Evolutionary conservation across 2,329 filamentous ascomycete species (phyloP).

Genomic region (Botryosphaeria dothidea): DNA sequence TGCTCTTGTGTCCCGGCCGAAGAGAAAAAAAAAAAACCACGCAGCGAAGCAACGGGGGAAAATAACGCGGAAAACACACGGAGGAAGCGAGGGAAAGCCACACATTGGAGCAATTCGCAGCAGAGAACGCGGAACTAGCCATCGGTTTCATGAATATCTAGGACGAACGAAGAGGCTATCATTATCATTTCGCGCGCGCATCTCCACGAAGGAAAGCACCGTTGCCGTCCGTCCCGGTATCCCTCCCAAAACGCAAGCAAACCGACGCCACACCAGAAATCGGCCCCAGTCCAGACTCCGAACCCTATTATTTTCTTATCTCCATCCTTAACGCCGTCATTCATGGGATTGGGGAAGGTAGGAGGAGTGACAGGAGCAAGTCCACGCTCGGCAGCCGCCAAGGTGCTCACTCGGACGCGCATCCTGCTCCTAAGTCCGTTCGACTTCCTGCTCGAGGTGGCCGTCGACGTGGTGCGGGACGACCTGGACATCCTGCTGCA

Average conservation of each 20-base stretch:
- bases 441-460: background rate
- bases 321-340: background rate
- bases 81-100: no score
- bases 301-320: background rate
- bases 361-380: background rate
- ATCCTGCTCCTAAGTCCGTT: background rate
- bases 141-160: no score
- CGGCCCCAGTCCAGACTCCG: background rate
- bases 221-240: background rate
- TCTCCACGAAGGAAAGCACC: background rate
- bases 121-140: no score
- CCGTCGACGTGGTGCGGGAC: background rate
- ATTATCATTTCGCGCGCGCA: no score
- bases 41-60: no score
- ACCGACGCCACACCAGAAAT: background rate
- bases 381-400: background rate
- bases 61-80: no score
- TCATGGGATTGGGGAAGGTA: background rate
- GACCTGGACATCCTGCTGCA: conserved; percentile 7
- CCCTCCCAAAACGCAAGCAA: background rate
- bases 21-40: background rate
- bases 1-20: background rate
- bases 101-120: no score
- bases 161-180: no score
- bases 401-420: background rate